phyloP scores from a whole-genome alignment of 2,329 filamentous ascomycete species.

The Diaporthe caulivora region DNA sequence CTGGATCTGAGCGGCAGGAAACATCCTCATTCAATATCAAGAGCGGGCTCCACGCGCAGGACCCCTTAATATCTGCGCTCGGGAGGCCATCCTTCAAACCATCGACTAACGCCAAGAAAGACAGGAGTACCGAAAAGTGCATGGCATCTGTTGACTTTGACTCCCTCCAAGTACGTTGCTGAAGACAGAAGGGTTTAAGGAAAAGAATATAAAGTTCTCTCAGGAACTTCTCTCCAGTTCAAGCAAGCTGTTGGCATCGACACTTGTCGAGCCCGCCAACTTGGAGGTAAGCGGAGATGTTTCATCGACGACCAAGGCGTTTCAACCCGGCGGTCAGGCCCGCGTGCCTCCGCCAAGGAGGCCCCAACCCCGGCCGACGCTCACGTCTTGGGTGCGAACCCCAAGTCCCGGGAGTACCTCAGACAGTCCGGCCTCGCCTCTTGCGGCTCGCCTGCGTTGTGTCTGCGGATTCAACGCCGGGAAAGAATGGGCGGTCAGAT shows the following conservation, averaged over 20 bases:
- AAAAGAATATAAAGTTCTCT: background rate
- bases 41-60: conserved; percentile 10
- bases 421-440: background rate
- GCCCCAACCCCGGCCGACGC: conserved; percentile 9
- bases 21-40: background rate
- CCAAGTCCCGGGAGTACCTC: background rate
- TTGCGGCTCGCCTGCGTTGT: background rate
- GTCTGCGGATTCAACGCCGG: background rate
- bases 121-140: background rate
- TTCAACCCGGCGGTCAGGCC: conserved; percentile 20
- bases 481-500: background rate
- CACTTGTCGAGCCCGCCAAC: background rate
- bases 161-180: background rate
- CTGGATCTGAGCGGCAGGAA: background rate
- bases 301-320: conserved; percentile 28
- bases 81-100: conserved; percentile 2
- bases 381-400: background rate
- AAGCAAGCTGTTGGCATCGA: background rate
- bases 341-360: background rate
- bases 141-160: background rate
- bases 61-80: background rate
- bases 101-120: background rate
- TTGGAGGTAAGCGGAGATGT: conserved; percentile 27
- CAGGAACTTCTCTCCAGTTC: background rate
- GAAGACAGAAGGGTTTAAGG: background rate